Percentiles rank a stretch among this genome's conserved stretches.
Conservation (phyloP, 164 flowering plant species). For the Sedum album region DNA sequence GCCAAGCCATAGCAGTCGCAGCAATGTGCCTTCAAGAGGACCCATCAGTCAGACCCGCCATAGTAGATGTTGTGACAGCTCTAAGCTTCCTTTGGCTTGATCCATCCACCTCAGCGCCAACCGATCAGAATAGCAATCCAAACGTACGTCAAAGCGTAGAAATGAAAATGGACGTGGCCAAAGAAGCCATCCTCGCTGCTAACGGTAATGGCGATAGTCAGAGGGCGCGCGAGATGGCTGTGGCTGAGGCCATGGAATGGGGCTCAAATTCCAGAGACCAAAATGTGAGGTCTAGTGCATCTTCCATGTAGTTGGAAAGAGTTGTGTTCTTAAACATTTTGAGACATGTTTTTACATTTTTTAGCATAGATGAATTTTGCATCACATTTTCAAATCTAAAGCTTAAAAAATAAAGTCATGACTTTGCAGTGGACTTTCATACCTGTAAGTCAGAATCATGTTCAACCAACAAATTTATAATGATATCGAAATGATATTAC, state of each 20-base stretch:
- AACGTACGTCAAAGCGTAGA: background rate
- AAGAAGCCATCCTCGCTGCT: slow-evolving; percentile 1
- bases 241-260: slow-evolving; percentile 6
- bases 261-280: slow-evolving; percentile 3
- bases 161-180: background rate
- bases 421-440: background rate
- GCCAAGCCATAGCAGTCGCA: slow-evolving; percentile 2
- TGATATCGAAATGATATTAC: no score
- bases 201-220: background rate
- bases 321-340: background rate
- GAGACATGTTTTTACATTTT: background rate
- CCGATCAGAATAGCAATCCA: background rate
- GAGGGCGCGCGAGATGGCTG: slow-evolving; percentile 2
- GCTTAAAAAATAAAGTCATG: no score
- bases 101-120: background rate
- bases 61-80: slow-evolving; percentile 4
- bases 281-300: background rate
- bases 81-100: slow-evolving; percentile 5
- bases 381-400: background rate
- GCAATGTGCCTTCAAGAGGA: slow-evolving; percentile 6
- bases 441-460: background rate
- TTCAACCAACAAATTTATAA: no score
- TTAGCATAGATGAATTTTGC: background rate
- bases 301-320: background rate
- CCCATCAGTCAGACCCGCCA: slow-evolving; percentile 1